Evolutionary conservation across 2,329 filamentous ascomycete genomes (phyloP), one percentile per base, ranked within the genome.

Genomic region (Eutypa lata): DNA sequence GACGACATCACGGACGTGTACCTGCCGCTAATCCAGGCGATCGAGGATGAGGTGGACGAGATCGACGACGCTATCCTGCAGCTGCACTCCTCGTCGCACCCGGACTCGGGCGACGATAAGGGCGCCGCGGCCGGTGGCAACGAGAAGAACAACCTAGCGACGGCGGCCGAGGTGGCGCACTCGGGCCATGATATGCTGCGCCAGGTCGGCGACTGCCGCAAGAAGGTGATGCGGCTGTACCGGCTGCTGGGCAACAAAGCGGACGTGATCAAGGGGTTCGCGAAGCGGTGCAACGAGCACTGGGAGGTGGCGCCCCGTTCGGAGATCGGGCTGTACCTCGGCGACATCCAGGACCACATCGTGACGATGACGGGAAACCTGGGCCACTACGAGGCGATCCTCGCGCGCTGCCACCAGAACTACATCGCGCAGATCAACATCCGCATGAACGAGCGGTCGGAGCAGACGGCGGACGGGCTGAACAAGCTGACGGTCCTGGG

Each of bases 391-490:
- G 94, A 99, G 73, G 96, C 92, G 65, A 90, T 99, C 48, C 80
- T 99, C 26, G 90, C 90, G 47, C 85, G 94, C 53, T 92, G 92
- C 13, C 94, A 99, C 66, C 90, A 86, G 67, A 99, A 97, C 69
- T 99, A 99, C 69, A 88, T 99, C n/a, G 94, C 94, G 1, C 94
- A 99, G 70, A 97, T 99, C 75, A 97, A 97, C 72, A 96, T 97
- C 64, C 86, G 91, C 65, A 97, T 97, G 93, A 97, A 97, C 71
- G 93, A 97, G 76, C 87, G 94, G 46, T 90, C 95, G 69, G 93
- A 99, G 71, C 87, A 95, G 74, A 99, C 94, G 1, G 91, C 91
- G 40, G 93, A 99, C 68, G 91, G 97, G 1, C 82, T 99, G 13
- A 92, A 92, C 58, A 96, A 94, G 71, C 81, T 99, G 55, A 97